phyloP scores from a whole-genome alignment of 805 yeast genomes.

The Blastobotrys attinorum region DNA sequence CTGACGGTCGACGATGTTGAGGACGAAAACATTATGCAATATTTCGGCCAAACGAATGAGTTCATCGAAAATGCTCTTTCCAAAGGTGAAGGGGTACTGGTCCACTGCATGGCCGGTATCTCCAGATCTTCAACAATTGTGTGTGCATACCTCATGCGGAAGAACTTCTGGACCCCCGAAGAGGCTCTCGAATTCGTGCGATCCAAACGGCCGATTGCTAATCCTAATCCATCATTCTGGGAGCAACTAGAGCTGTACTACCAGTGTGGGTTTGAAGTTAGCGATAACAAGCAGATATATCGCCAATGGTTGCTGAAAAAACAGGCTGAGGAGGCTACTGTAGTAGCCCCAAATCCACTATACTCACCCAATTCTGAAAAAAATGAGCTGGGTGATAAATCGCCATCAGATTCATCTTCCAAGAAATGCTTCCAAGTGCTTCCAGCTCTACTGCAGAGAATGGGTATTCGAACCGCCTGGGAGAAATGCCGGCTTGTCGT shows the following conservation, averaged over 20 bases:
- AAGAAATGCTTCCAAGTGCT: neutral
- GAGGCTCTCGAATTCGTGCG: slow-evolving; percentile 74
- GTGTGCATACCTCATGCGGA: slow-evolving; percentile 81
- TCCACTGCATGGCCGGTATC: slow-evolving; percentile 77
- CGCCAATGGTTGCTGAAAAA: slow-evolving; percentile 33
- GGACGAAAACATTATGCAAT: slow-evolving; percentile 54
- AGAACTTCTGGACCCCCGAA: slow-evolving; percentile 48
- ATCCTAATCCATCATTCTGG: slow-evolving; percentile 69
- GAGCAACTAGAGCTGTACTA: slow-evolving; percentile 64
- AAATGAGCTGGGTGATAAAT: neutral
- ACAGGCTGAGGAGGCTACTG: slow-evolving; percentile 20
- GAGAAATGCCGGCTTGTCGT: neutral
- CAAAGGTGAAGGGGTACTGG: slow-evolving; percentile 28
- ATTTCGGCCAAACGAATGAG: slow-evolving; percentile 50
- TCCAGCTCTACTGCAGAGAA: neutral
- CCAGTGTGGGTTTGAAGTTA: slow-evolving; percentile 30
- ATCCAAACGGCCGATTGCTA: slow-evolving; percentile 38
- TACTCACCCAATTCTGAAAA: neutral
- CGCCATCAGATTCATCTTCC: neutral
- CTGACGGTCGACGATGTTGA: slow-evolving; percentile 69
- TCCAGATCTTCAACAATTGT: slow-evolving; percentile 83
- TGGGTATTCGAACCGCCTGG: slow-evolving; percentile 2
- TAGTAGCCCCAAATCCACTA: neutral
- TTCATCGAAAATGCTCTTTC: slow-evolving; percentile 55
- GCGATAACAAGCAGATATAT: slow-evolving; percentile 27